Conservation (phyloP, 768 basidiomycete genomes). For the Lepiota brunneoincarnata region DNA sequence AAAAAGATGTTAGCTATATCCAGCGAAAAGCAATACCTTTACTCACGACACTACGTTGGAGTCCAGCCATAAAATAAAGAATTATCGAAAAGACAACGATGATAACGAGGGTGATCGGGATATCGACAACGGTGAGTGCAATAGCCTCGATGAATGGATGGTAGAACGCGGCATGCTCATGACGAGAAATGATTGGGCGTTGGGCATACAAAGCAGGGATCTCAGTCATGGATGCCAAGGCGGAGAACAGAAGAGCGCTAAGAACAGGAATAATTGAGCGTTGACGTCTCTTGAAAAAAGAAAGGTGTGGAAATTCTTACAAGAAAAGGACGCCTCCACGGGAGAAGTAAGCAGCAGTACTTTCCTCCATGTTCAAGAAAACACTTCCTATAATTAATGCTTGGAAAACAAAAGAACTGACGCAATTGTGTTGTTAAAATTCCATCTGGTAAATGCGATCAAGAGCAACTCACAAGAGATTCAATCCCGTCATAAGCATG, state of each 20-base stretch:
- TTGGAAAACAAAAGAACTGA: slow-evolving; percentile 52
- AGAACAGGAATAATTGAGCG: background rate
- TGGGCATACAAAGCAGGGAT: slow-evolving; percentile 59
- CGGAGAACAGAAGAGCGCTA: slow-evolving; percentile 58
- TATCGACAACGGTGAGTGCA: slow-evolving; percentile 58
- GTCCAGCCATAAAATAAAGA: slow-evolving; percentile 61
- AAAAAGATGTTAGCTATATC: background rate
- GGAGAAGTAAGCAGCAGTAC: slow-evolving; percentile 67
- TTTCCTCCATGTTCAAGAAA: slow-evolving; percentile 54
- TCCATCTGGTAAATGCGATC: background rate
- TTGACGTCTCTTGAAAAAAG: background rate
- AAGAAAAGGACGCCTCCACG: slow-evolving; percentile 80
- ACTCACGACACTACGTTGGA: slow-evolving; percentile 43
- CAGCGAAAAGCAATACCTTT: background rate
- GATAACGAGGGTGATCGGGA: slow-evolving; percentile 50
- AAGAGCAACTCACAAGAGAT: slow-evolving; percentile 24
- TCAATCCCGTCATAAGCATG: slow-evolving; percentile 33
- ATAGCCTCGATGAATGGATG: slow-evolving; percentile 35
- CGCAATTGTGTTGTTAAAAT: background rate
- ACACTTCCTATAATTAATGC: slow-evolving; percentile 57
- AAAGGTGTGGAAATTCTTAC: slow-evolving; percentile 30
- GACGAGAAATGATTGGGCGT: slow-evolving; percentile 58
- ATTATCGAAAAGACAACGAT: slow-evolving; percentile 42
- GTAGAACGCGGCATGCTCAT: slow-evolving; percentile 60
- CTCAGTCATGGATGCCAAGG: slow-evolving; percentile 60